phyloP scores from a whole-genome alignment of 1,284 basidiomycete genomes.

The Cryptococcus wingfieldii region DNA sequence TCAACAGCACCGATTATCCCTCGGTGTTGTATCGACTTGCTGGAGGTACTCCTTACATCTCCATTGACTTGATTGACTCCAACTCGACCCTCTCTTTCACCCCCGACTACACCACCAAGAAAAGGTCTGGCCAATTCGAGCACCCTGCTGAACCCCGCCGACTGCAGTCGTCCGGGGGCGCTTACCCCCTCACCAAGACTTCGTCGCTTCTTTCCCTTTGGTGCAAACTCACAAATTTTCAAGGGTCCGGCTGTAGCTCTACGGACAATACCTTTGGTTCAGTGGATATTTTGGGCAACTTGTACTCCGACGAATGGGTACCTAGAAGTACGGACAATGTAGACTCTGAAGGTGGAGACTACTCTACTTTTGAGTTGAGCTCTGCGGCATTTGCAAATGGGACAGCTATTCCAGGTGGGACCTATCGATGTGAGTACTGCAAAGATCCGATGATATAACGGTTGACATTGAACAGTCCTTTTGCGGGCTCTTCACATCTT shows the following conservation, averaged over 20 bases:
- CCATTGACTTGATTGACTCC: conserved; percentile 52
- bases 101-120: conserved; percentile 30
- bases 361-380: conserved; percentile 48
- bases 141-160: conserved; percentile 25
- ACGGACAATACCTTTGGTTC: conserved; percentile 39
- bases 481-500: conserved; percentile 60
- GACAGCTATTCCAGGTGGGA: conserved; percentile 59
- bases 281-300: conserved; percentile 50
- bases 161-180: conserved; percentile 3
- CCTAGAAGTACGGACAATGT: conserved; percentile 39
- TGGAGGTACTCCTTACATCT: conserved; percentile 57
- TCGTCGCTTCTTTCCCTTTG: conserved; percentile 7
- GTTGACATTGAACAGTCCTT: conserved; percentile 46
- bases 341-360: conserved; percentile 46
- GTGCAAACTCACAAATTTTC: conserved; percentile 23
- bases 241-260: conserved; percentile 18
- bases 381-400: conserved; percentile 56
- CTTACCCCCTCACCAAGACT: conserved; percentile 1
- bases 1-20: conserved; percentile 50
- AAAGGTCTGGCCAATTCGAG: conserved; percentile 17
- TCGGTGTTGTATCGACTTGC: conserved; percentile 48
- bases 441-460: neutral
- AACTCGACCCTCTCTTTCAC: conserved; percentile 36
- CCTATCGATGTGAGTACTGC: conserved; percentile 50
- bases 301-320: conserved; percentile 48